Percentiles rank a stretch among this genome's conserved stretches.
phyloP scores from a whole-genome alignment of 1,284 basidiomycete species.

The Rhodofomes roseus region DNA sequence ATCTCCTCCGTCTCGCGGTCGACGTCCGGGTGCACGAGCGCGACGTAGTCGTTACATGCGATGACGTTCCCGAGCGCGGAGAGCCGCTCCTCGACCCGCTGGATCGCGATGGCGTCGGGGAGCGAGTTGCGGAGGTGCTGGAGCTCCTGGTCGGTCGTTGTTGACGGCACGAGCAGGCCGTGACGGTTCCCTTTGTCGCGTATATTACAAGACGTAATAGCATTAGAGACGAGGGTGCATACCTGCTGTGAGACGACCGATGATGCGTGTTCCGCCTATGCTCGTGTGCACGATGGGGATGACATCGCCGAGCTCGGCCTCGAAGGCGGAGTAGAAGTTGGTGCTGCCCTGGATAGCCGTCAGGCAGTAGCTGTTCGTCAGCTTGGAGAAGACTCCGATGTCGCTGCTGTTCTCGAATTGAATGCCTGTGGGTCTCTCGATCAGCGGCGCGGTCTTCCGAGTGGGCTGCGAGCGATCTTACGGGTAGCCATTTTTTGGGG shows the following conservation, averaged over 20 bases:
- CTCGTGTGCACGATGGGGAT: conserved; percentile 97
- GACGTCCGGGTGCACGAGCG: conserved; percentile 95
- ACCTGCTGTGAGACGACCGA: conserved; percentile 93
- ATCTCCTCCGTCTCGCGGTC: conserved; percentile 99
- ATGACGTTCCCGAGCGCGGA: conserved; percentile 98
- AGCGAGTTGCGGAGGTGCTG: conserved; percentile 98
- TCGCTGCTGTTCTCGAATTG: conserved; percentile 98
- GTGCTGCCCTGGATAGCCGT: conserved; percentile 91
- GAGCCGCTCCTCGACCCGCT: conserved; percentile 94
- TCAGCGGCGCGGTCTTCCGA: no score
- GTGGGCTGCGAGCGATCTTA: conserved; percentile 41
- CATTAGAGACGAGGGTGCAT: conserved; percentile 7
- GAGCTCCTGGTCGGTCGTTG: conserved; percentile 97
- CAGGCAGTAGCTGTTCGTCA: conserved; percentile 96
- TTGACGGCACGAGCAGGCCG: conserved; percentile 92
- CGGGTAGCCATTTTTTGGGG: conserved; percentile 58
- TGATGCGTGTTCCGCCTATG: conserved; percentile 93
- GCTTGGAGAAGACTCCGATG: conserved; percentile 91
- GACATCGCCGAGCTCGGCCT: conserved; percentile 91
- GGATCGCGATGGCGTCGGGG: conserved; percentile 88
- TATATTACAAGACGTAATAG: background rate
- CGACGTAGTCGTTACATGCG: conserved; percentile 97
- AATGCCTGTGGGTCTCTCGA: conserved; percentile 49
- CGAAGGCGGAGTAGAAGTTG: conserved; percentile 98
- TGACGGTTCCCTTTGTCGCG: conserved; percentile 76